phyloP scores from a whole-genome alignment of 345 rosid genomes.

The Xanthoceras sorbifolium region DNA sequence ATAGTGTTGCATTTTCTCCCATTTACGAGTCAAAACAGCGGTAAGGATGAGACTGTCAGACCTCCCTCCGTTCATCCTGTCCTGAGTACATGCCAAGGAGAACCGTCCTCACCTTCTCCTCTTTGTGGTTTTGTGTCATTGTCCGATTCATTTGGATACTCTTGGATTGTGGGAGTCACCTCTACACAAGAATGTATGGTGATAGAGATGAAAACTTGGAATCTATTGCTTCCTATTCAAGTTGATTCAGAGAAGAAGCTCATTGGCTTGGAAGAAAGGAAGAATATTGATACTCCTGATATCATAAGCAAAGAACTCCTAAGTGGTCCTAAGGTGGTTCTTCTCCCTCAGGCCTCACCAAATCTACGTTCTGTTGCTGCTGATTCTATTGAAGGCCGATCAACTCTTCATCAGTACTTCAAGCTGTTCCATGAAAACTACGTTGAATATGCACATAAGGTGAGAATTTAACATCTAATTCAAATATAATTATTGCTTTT shows the following conservation, averaged over 20 bases:
- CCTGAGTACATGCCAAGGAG: conserved; percentile 78
- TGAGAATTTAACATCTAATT: conserved; percentile 31
- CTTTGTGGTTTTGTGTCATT: conserved; percentile 67
- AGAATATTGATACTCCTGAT: conserved; percentile 48
- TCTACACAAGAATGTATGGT: conserved; percentile 75
- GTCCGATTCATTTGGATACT: conserved; percentile 87
- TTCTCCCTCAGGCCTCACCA: conserved; percentile 74
- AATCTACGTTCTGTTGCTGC: conserved; percentile 74
- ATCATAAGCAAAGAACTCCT: conserved; percentile 93
- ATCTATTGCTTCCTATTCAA: conserved; percentile 75
- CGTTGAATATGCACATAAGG: conserved; percentile 96
- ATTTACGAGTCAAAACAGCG: conserved; percentile 73
- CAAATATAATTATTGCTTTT: background rate
- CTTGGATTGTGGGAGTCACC: conserved; percentile 80
- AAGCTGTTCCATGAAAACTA: conserved; percentile 95
- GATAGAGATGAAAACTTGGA: conserved; percentile 85
- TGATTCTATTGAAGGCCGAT: conserved; percentile 87
- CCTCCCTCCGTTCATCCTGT: conserved; percentile 87
- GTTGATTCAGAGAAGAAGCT: conserved; percentile 44
- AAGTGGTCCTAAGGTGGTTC: conserved; percentile 75
- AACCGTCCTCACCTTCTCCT: conserved; percentile 50
- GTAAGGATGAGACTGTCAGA: conserved; percentile 69
- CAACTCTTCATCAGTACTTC: conserved; percentile 81
- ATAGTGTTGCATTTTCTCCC: conserved; percentile 91
- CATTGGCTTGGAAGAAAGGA: conserved; percentile 35